Evolutionary conservation across 345 rosid genomes (phyloP).

Genomic region (Trapa incisa): DNA sequence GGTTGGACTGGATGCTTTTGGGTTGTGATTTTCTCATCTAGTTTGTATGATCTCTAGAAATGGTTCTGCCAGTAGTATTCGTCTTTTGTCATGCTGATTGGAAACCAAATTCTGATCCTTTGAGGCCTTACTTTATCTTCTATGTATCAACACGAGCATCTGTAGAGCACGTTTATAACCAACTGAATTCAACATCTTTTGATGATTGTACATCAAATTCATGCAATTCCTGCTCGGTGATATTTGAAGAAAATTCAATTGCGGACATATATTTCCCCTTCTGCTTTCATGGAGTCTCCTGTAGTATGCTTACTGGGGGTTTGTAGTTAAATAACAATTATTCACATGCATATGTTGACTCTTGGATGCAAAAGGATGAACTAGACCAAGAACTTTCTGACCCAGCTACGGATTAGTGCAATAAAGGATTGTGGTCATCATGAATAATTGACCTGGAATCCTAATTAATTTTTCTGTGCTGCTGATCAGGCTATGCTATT

Average conservation of each 20-base stretch:
- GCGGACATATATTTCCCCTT: neutral
- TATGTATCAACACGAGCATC: neutral
- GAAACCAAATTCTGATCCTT: neutral
- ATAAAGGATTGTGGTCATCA: neutral
- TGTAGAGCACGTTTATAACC: neutral
- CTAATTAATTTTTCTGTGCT: neutral
- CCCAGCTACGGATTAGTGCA: neutral
- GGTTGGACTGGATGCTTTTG: neutral
- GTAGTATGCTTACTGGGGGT: neutral
- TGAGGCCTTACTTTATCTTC: neutral
- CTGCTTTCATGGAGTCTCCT: neutral
- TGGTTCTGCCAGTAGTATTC: no score
- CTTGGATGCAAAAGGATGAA: neutral
- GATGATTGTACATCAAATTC: neutral
- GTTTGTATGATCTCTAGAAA: neutral
- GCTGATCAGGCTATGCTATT: slow-evolving; percentile 51
- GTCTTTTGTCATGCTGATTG: no score
- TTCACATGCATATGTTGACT: neutral
- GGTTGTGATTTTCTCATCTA: neutral
- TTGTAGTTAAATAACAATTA: neutral
- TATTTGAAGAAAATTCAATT: neutral
- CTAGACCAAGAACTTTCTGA: neutral
- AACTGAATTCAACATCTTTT: neutral
- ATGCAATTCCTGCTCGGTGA: neutral
- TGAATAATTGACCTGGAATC: neutral